These are phyloP conservation scores for Rhizopogon rudus DNA, from an alignment of 768 basidiomycete species.

Conservation along the genomic window DNA sequence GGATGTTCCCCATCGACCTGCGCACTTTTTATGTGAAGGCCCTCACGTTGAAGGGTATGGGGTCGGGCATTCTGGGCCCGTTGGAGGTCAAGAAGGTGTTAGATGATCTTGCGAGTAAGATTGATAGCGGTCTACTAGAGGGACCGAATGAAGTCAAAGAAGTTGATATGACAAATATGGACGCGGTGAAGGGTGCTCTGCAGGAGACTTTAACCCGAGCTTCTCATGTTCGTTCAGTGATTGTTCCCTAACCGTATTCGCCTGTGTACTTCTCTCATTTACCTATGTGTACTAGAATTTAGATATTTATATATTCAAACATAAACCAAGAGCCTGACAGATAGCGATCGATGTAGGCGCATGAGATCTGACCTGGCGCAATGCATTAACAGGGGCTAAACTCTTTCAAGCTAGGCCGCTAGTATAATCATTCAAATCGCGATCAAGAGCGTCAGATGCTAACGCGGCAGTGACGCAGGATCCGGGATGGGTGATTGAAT, in stretches of 20 bases:
- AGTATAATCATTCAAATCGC: too few relatives aligned
- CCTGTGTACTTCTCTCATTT: not conserved
- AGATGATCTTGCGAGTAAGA: slow-evolving; percentile 24
- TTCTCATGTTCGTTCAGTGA: slow-evolving; percentile 23
- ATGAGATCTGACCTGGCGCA: too few relatives aligned
- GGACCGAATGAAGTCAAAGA: slow-evolving; percentile 21
- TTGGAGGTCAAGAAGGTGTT: slow-evolving; percentile 22
- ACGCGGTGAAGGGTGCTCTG: slow-evolving; percentile 15
- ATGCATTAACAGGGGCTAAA: too few relatives aligned
- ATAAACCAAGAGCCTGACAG: too few relatives aligned
- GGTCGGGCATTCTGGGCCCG: slow-evolving; percentile 18
- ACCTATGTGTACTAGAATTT: too few relatives aligned
- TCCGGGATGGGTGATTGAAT: too few relatives aligned
- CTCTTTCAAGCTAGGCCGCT: too few relatives aligned
- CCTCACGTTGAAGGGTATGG: slow-evolving; percentile 27
- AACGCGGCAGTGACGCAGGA: too few relatives aligned
- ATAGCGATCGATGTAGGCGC: too few relatives aligned
- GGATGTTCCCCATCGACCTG: slow-evolving; percentile 25
- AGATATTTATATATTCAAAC: too few relatives aligned
- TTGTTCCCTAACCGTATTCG: slow-evolving; percentile 14
- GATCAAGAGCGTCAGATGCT: too few relatives aligned
- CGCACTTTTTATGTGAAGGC: slow-evolving; percentile 27
- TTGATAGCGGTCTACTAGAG: slow-evolving; percentile 22
- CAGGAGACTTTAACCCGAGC: slow-evolving; percentile 21
- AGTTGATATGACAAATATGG: slow-evolving; percentile 16